Percentiles rank a stretch among this genome's conserved stretches.
Evolutionary conservation across 1,284 basidiomycete species (phyloP).

Genomic region (Cystobasidium pallidum): DNA sequence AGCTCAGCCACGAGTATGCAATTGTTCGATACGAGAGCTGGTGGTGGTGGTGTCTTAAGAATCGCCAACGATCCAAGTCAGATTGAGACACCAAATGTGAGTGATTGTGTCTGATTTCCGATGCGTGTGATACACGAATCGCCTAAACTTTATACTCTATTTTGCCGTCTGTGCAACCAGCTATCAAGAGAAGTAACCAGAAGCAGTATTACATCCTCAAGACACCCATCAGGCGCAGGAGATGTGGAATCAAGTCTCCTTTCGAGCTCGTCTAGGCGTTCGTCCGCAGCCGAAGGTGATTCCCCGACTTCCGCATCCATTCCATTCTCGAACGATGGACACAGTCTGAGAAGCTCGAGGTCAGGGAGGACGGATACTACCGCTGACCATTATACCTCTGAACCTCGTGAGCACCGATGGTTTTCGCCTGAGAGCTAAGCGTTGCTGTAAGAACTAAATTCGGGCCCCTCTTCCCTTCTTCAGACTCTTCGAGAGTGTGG

Average conservation of each 20-base stretch:
- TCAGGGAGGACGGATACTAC: slow-evolving; percentile 24
- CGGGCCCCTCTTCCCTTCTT: not conserved
- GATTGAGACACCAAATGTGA: slow-evolving; percentile 35
- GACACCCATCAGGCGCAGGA: slow-evolving; percentile 8
- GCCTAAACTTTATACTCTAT: too few species aligned
- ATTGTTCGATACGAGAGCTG: slow-evolving; percentile 27
- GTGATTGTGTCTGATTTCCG: not conserved
- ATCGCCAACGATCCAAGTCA: slow-evolving; percentile 35
- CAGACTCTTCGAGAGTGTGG: slow-evolving; percentile 14
- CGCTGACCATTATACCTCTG: slow-evolving; percentile 27
- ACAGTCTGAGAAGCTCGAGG: slow-evolving; percentile 7
- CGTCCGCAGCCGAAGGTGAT: not conserved
- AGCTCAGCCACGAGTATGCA: slow-evolving; percentile 43
- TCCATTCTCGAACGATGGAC: slow-evolving; percentile 20
- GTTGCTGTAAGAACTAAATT: too few species aligned
- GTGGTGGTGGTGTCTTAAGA: slow-evolving; percentile 13
- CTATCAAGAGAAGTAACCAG: slow-evolving; percentile 32
- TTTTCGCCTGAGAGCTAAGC: not conserved
- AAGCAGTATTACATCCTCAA: slow-evolving; percentile 11
- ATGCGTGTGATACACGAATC: too few species aligned
- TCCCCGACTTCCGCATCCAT: not conserved
- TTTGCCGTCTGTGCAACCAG: not conserved
- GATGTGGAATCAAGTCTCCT: slow-evolving; percentile 2
- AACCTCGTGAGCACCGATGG: slow-evolving; percentile 5
- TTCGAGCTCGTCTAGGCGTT: not conserved